Evolutionary conservation across 2,329 filamentous ascomycete genomes (phyloP), one percentile per base, ranked within the genome.

Genomic region (Chaetomium sp.): DNA sequence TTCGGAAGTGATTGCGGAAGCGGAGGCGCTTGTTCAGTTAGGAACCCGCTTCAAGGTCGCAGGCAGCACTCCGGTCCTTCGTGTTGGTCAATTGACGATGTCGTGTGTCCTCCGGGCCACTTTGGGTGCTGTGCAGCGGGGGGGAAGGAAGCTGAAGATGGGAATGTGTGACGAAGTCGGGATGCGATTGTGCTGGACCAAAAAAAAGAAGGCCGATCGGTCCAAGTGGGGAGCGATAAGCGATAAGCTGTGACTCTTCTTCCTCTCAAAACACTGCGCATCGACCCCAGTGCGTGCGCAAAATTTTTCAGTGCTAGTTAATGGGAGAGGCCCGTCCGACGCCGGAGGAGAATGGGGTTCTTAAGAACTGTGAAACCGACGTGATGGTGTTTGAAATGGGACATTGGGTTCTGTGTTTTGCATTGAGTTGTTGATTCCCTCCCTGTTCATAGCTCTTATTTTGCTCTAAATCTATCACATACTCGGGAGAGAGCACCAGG

Each of bases 171-270:
- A 60, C 60, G 56, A 35, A 58, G 49, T 63, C 59, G 61, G 61
- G 57, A 66, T 65, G 55, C 58, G 57, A 64, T 64, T 53, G 61
- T 53, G 33, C 60, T 16, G 19, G 60, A 9, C 60, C 54, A 62
- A 60, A 65, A 67, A 67, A 67, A 69, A 69, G 63, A 64, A 65
- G 64, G 67, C 62, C 50, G 68, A 67, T 65, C 60, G 55, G 38
- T 19, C 56, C 27, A 9, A 55, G 68, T 68, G 69, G 69, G 65
- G 67, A 67, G 19, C 50, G 68, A 70, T 70, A 70, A 69, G 65
- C 57, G 66, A 70, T 70, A 70, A 69, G 65, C 57, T 57, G 66
- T 69, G 66, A 69, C 66, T 69, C 64, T 65, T 67, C 27, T 23
- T n/a, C 21, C 9, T 45, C 49, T 63, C 35, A 23, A 31, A 38